Evolutionary conservation across 805 yeast species (phyloP), one percentile per base, ranked within the genome.

Genomic region (Metschnikowia kunwiensis): DNA sequence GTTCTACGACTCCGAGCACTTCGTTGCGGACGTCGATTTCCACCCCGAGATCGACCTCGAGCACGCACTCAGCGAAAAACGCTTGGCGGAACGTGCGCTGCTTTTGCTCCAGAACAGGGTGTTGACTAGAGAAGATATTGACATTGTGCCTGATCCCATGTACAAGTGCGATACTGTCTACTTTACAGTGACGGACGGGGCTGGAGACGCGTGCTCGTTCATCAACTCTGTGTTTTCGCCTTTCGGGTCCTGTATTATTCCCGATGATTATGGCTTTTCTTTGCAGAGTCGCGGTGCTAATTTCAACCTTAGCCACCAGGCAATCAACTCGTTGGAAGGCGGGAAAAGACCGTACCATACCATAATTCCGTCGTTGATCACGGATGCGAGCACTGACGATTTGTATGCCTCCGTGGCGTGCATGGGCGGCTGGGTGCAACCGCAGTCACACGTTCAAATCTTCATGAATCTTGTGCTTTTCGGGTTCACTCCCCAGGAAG

Each of bases 391-490:
- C 4, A 32, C 43, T 17, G 14, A 33, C 11, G 63, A 63, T 4
- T 58, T 85, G n/a, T 79, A 70, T 50, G 87, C 88, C 1, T 62
- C 81, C n/a, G 80, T 71, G 48, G 93, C 91, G 32, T 84, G 82
- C 43, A 84, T 83, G 87, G 95, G 95, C 12, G 94, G 91, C 0
- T 85, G 78, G 62, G 83, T 80, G 65, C 95, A 86, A 57, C 94
- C 94, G 3, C 86, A 82, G 49, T 89, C 89, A 2, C 94, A 85
- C 49, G 78, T 85, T 5, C 91, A 83, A 55, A 89, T 82, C 24
- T 80, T 75, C 24, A 58, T 84, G 43, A 85, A 86, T 54, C 56
- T 85, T 69, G 50, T 72, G 2, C 52, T 78, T 9, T 85, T 80
- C 55, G 79, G 78, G 0, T 58, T 79, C 50, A 72, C 75, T 36